Conservation (phyloP, 805 yeast genomes). For the Wickerhamomyces chaumierensis region DNA sequence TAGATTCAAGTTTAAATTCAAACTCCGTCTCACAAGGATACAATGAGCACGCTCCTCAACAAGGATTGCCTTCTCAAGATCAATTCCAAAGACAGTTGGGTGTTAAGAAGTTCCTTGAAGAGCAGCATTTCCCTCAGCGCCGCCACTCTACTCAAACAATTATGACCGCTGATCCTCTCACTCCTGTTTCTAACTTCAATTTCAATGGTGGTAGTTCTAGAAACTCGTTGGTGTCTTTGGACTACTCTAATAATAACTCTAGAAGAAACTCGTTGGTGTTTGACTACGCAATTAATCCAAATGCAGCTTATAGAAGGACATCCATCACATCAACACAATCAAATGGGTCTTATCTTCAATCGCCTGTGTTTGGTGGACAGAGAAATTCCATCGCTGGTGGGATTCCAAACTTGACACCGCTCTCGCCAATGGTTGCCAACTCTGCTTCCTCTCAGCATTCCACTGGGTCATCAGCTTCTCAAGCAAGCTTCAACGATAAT, state of each 20-base stretch:
- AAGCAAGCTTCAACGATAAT: neutral
- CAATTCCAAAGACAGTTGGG: conserved; percentile 15
- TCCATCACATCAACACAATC: conserved; percentile 6
- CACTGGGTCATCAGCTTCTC: neutral
- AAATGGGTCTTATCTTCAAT: conserved; percentile 12
- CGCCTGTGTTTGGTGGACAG: conserved; percentile 15
- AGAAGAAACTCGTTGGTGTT: conserved; percentile 33
- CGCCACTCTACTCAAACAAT: conserved; percentile 20
- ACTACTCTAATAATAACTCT: conserved; percentile 21
- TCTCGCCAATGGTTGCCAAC: conserved; percentile 11
- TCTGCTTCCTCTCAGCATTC: conserved; percentile 6
- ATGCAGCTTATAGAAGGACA: conserved; percentile 1
- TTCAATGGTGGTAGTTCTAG: conserved; percentile 26
- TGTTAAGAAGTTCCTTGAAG: conserved; percentile 18
- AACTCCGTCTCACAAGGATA: neutral
- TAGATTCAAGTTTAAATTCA: conserved; percentile 1
- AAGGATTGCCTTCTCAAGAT: conserved; percentile 2
- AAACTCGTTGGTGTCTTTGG: conserved; percentile 29
- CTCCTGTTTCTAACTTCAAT: conserved; percentile 24
- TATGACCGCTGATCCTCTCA: conserved; percentile 14
- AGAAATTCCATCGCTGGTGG: conserved; percentile 12
- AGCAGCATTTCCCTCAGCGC: conserved; percentile 15
- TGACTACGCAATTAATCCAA: conserved; percentile 28
- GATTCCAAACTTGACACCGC: conserved; percentile 14
- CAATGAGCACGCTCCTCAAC: neutral